Conservation (phyloP, 192 early-diverging fungal species). For the Backusella sp. region DNA sequence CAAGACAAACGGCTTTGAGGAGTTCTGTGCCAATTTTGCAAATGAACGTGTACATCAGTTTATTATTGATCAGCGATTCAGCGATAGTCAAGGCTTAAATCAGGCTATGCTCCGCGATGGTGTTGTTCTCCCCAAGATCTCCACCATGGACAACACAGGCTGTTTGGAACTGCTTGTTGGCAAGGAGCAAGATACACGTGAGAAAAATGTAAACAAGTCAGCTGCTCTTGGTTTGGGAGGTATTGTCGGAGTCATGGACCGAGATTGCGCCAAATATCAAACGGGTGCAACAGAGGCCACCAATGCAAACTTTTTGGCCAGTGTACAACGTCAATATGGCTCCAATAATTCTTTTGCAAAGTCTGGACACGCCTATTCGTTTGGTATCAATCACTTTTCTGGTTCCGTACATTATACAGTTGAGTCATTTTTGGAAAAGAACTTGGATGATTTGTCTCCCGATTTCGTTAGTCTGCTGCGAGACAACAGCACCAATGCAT, state of each 20-base stretch:
- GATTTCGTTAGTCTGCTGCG: slow-evolving; percentile 86
- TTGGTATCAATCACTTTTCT: slow-evolving; percentile 77
- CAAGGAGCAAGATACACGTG: slow-evolving; percentile 40
- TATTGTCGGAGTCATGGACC: slow-evolving; percentile 44
- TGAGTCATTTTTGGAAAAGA: slow-evolving; percentile 75
- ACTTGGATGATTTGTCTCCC: slow-evolving; percentile 65
- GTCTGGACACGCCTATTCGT: slow-evolving; percentile 41
- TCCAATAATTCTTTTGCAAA: slow-evolving; percentile 41
- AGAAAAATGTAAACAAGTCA: slow-evolving; percentile 12
- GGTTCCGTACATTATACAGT: slow-evolving; percentile 77
- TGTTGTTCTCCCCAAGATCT: slow-evolving; percentile 52
- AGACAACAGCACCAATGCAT: slow-evolving; percentile 67
- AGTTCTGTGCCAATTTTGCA: slow-evolving; percentile 67
- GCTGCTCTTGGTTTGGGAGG: slow-evolving; percentile 39
- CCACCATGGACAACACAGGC: slow-evolving; percentile 47
- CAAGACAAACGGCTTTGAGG: slow-evolving; percentile 60
- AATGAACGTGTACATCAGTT: slow-evolving; percentile 70
- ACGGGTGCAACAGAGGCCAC: slow-evolving; percentile 45
- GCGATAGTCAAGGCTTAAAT: slow-evolving; percentile 46
- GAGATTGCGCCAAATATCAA: slow-evolving; percentile 42
- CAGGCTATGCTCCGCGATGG: slow-evolving; percentile 51
- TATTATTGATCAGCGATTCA: slow-evolving; percentile 53
- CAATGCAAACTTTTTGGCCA: slow-evolving; percentile 45
- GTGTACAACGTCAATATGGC: slow-evolving; percentile 33
- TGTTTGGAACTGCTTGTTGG: slow-evolving; percentile 58